Base-by-base conservation (phyloP, 768 basidiomycete genomes). In the Naganishia friedmannii region DNA sequence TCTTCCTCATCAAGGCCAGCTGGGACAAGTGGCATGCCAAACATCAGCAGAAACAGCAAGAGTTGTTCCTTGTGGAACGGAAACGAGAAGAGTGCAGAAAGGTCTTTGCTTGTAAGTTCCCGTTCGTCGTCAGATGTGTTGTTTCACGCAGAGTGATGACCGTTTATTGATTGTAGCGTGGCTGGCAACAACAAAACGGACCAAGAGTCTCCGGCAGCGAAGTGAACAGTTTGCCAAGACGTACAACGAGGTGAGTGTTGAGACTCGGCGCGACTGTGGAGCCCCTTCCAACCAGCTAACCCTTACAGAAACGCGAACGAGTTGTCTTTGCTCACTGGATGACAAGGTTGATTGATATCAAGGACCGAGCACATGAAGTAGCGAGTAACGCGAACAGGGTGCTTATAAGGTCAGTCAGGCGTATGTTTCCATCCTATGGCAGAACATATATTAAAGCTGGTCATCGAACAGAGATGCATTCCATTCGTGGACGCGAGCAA, bases 401-500 rank as follows among this genome's bases (percentile, higher is more conserved):
- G 28, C 53, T 66, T 13, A 17, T 63, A 42, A 45, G 60, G 60
- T 63, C 7, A 45, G 60, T 63, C 60, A 7, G n/a, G 39, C 17
- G 8, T 45, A 13, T 7, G 48, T 51, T n/a, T n/a, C 12, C 19
- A 51, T 28, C 12, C 37, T 19, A 17, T 6, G 39, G 23, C 39
- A 3, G n/a, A 29, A 28, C 37, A 5, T 1, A 8, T 45, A 19
- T 5, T 45, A 3, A 42, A 31, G 19, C 21, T 31, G 12, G 1
- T 9, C 21, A 6, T 15, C 39, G 26, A 39, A 34, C 66, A 71
- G 70, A 4, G 34, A 53, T 21, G 42, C 67, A 6, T 72, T 72
- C 60, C 17, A n/a, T 26, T 31, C n/a, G n/a, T 72, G 71, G 71
- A 68, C 67, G 13, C 60, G 51, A 23, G 46, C 57, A 15, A 67